phyloP scores from a whole-genome alignment of 306 rosid species.

The Gastrolobium villosum region DNA sequence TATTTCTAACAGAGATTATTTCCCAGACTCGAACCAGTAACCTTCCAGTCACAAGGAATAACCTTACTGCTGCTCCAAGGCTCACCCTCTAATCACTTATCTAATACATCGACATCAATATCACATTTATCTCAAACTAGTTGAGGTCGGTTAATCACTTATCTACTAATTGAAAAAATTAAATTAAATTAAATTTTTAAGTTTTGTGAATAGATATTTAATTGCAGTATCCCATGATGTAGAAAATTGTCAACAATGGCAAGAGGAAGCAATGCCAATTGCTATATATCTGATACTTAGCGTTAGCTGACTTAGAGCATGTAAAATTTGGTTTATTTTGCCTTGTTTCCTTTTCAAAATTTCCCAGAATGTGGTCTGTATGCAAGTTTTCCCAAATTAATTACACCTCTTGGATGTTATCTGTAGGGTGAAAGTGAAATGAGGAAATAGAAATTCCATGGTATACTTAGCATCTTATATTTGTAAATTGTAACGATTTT shows the following conservation, averaged over 20 bases:
- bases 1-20: too few species aligned
- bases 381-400: conserved; percentile 16
- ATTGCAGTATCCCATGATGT: not conserved
- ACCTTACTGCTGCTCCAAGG: too few species aligned
- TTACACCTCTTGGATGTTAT: not conserved
- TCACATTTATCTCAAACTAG: too few species aligned
- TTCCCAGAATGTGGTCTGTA: not conserved
- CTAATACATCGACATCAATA: too few species aligned
- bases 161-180: too few species aligned
- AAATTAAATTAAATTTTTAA: not conserved
- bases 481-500: not conserved
- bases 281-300: not conserved
- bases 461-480: conserved; percentile 15
- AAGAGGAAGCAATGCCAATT: conserved; percentile 24
- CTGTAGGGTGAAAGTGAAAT: conserved; percentile 1
- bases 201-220: not conserved
- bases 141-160: too few species aligned
- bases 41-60: too few species aligned
- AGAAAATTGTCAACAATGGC: conserved; percentile 17
- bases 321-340: not conserved
- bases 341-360: not conserved
- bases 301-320: conserved; percentile 1
- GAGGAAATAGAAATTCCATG: not conserved
- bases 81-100: too few species aligned
- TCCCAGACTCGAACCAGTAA: too few species aligned